Base-by-base conservation (phyloP, 768 basidiomycete species). In the Filobasidium wieringae region DNA sequence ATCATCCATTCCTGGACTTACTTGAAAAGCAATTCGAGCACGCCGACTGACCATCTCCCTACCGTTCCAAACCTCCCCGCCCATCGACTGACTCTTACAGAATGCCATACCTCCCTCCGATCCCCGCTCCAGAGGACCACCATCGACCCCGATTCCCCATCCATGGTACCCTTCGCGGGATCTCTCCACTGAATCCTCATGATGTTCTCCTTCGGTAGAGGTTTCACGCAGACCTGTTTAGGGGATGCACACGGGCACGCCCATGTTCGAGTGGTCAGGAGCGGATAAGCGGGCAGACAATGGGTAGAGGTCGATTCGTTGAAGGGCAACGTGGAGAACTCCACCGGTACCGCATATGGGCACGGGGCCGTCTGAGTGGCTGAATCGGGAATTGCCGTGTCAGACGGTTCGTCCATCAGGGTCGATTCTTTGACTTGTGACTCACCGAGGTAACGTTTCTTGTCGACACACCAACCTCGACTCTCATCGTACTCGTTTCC, bases 251-350 rank as follows among this genome's bases (percentile, higher is more conserved):
- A 60, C 2, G 43, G 43, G 14, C 39, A 54, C 31, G 52, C 6
- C 29, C 53, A 55, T 22, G 59, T 55, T 7, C 45, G 47, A 1
- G 43, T 40, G 8, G 54, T 60, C 31, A 60, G 41, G 15, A 56
- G 29, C 36, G 59, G 59, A 27, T 60, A 60, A 17, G 59, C 40
- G 2, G 59, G 33, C 14, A 60, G 54, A 50, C 59, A 60, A 4
- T 54, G 41, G 17, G 39, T 37, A 17, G 31, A 27, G 19, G 6
- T 22, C 24, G 34, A 14, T 34, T 26, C 11, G 34, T 24, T 4
- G 22, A 27, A 47, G 14, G 43, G 43, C 4, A 47, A 14, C 11
- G 19, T 36, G 24, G 45, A 19, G 27, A 26, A 32, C 33, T 22
- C 14, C n/a, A 37, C n/a, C 15, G 26, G 24, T 11, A 26, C 19